Conservation (phyloP, 2,329 filamentous ascomycete genomes). For the Emericellopsis atlantica region DNA sequence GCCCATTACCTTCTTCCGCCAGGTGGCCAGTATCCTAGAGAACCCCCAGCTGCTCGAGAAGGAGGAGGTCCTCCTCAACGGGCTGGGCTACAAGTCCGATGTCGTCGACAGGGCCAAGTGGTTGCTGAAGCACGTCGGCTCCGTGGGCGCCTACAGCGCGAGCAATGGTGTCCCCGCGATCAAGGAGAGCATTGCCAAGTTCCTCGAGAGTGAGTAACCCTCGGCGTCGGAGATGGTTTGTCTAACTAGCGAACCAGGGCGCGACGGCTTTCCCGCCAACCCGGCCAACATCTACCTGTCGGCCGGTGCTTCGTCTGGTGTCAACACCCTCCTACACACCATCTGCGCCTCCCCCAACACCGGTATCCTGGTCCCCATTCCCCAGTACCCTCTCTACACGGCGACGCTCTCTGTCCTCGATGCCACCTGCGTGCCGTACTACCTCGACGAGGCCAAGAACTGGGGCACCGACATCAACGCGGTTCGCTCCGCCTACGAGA, state of each 20-base stretch:
- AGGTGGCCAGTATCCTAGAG: constrained; percentile 87
- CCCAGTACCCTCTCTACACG: constrained; percentile 96
- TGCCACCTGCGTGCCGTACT: constrained; percentile 82
- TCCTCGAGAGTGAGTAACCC: constrained; percentile 65
- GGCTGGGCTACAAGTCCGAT: constrained; percentile 80
- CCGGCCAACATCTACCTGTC: constrained; percentile 79
- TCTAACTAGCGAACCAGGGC: constrained; percentile 30
- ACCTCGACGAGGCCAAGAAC: constrained; percentile 71
- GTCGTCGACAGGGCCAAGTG: constrained; percentile 73
- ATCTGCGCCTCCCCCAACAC: constrained; percentile 68
- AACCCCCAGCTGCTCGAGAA: constrained; percentile 78
- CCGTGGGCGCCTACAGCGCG: constrained; percentile 92
- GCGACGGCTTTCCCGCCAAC: constrained; percentile 79
- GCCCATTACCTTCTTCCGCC: constrained; percentile 97
- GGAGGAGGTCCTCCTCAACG: constrained; percentile 61
- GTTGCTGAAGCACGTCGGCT: constrained; percentile 73
- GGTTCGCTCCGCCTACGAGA: constrained; percentile 60
- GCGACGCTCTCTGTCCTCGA: constrained; percentile 79
- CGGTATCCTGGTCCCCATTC: constrained; percentile 87
- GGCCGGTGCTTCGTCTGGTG: constrained; percentile 82
- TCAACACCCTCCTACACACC: constrained; percentile 84
- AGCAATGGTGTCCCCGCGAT: constrained; percentile 81
- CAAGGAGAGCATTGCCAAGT: constrained; percentile 79
- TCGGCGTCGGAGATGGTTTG: background rate
- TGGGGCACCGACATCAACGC: constrained; percentile 83